phyloP scores from a whole-genome alignment of 75 land plant genomes.

The Adiantum capillusveneris region DNA sequence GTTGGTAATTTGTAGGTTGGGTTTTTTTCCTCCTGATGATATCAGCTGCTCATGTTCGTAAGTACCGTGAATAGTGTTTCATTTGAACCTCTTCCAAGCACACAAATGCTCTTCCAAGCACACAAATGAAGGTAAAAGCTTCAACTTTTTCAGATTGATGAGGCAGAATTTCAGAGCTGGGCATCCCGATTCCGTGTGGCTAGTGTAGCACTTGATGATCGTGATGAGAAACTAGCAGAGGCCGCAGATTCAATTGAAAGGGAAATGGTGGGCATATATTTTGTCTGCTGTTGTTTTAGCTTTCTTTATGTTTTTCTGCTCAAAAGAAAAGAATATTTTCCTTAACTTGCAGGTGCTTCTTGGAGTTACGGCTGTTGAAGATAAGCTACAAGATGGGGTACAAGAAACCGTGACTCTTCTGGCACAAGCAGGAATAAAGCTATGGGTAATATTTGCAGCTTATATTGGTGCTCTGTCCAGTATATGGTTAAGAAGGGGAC shows the following conservation, averaged over 20 bases:
- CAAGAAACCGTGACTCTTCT: conserved; percentile 32
- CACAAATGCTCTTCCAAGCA: no score
- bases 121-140: no score
- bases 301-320: no score
- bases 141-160: conserved; percentile 12
- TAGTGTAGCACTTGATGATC: conserved; percentile 24
- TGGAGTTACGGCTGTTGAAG: conserved; percentile 39
- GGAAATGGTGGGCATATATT: conserved; percentile 20
- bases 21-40: no score
- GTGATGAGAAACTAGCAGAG: conserved; percentile 24
- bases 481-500: no score
- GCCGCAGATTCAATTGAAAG: conserved; percentile 35
- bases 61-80: no score
- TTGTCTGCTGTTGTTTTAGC: no score
- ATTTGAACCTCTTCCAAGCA: no score
- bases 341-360: conserved; percentile 20
- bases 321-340: no score
- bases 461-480: no score
- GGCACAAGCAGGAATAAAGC: conserved; percentile 29
- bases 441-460: conserved; percentile 20
- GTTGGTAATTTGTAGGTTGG: no score
- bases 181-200: conserved; percentile 26
- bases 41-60: no score
- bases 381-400: conserved; percentile 36
- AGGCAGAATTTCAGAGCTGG: conserved; percentile 23